Percentiles rank a stretch among this genome's conserved stretches.
These are phyloP conservation scores for Yamadazyma nakazawae DNA, from an alignment of 805 yeast genomes.

Conservation along the genomic window DNA sequence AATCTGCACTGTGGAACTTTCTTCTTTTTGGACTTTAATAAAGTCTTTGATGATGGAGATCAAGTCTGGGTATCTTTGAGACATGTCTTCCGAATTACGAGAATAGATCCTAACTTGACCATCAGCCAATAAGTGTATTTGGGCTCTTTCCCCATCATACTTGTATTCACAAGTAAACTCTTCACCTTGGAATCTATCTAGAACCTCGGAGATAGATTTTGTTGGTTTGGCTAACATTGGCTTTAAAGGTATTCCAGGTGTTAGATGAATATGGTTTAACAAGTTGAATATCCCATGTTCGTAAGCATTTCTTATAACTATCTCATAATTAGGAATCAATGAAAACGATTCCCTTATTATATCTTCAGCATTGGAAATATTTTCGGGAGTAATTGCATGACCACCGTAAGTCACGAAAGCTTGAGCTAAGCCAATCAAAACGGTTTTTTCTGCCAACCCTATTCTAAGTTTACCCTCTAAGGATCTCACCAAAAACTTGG, in stretches of 20 bases:
- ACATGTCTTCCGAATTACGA: slow-evolving; percentile 95
- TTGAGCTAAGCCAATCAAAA: slow-evolving; percentile 77
- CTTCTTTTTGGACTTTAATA: slow-evolving; percentile 28
- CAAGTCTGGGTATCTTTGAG: slow-evolving; percentile 91
- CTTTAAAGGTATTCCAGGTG: slow-evolving; percentile 91
- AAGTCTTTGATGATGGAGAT: slow-evolving; percentile 64
- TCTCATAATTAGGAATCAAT: slow-evolving; percentile 86
- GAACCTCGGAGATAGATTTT: slow-evolving; percentile 84
- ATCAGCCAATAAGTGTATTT: slow-evolving; percentile 68
- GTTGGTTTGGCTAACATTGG: slow-evolving; percentile 99
- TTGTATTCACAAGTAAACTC: slow-evolving; percentile 94
- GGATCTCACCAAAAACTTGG: slow-evolving; percentile 85
- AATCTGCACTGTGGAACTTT: slow-evolving; percentile 28
- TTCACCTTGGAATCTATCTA: slow-evolving; percentile 82
- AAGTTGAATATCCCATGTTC: slow-evolving; percentile 66
- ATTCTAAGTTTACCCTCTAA: slow-evolving; percentile 91
- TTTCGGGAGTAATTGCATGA: slow-evolving; percentile 35
- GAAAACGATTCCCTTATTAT: slow-evolving; percentile 81
- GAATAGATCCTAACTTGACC: slow-evolving; percentile 79
- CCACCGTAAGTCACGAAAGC: slow-evolving; percentile 67
- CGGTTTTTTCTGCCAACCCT: slow-evolving; percentile 92
- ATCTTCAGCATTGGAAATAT: slow-evolving; percentile 66
- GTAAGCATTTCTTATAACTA: slow-evolving; percentile 64
- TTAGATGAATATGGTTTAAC: slow-evolving; percentile 64
- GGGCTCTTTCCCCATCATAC: slow-evolving; percentile 98